Base-by-base conservation (phyloP, 2,329 filamentous ascomycete genomes). In the Pseudogymnoascus sp. region DNA sequence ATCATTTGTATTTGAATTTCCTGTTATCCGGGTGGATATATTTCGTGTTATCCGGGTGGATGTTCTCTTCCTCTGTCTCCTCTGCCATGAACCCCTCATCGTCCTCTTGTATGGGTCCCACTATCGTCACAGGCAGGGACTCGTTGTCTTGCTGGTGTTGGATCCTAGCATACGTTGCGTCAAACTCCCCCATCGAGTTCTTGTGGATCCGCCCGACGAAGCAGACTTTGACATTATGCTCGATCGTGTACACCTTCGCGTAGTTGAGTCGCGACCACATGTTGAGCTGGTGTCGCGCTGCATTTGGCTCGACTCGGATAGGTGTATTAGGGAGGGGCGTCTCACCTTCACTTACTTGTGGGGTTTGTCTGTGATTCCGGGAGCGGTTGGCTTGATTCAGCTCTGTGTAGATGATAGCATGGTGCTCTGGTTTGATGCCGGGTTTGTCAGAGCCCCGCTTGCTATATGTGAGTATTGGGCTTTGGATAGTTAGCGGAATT, bases 181-280 rank as follows among this genome's bases (percentile, higher is more conserved):
- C 1, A 25, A 42, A 52, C 12, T 25, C 58, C 1, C 9, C 5
- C 1, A 8, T 1, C 1, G 48, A 55, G 9, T 64, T 25, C 9
- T 40, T 31, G 33, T 63, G 27, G 7, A 70, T 61, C 2, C n/a
- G 61, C 9, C 70, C 70, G 15, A 70, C 66, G 9, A 68, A 69
- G 13, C 64, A 63, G 1, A 72, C 69, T 7, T 64, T 63, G 4
- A 69, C 61, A 39, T 69, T 68, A 15, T 70, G 62, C 37, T 72
- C 70, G 1, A 72, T 65, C 0, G 70, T 71, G 40, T 71, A 71
- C 13, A 70, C 48, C 18, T 72, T 72, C 3, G 60, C 48, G 35
- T 69, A 71, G 42, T 72, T 69, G 5, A 72, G 29, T 8, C 70
- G 59, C 4, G 69, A 71, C 4, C 42, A 39, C 1, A 2, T 0